These are phyloP conservation scores for Colletotrichum sp. DNA, from an alignment of 2,329 filamentous ascomycete species.

Conservation along the genomic window DNA sequence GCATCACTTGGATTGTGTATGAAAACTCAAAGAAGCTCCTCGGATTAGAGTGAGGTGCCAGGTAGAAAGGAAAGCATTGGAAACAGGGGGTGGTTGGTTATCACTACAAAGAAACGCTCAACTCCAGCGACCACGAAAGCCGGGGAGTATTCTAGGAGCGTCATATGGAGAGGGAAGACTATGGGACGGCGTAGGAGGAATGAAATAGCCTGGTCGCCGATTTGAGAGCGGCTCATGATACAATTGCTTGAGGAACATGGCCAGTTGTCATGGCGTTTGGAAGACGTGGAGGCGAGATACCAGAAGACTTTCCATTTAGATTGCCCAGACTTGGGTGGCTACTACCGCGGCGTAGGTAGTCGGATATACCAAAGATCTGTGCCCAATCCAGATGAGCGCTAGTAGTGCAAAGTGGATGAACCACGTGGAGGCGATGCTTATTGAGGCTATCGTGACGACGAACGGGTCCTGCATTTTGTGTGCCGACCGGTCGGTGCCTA, in stretches of 20 bases:
- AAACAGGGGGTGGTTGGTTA: background rate
- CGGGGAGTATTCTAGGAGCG: background rate
- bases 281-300: conserved; percentile 16
- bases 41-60: conserved; percentile 45
- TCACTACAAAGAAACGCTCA: background rate
- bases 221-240: background rate
- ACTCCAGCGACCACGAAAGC: background rate
- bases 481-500: background rate
- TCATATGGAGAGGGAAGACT: background rate
- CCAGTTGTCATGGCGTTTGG: conserved; percentile 5
- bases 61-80: background rate
- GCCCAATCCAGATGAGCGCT: background rate
- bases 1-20: conserved; percentile 93
- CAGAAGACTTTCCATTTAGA: conserved; percentile 14
- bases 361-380: background rate
- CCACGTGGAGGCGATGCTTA: background rate
- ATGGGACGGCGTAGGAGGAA: background rate
- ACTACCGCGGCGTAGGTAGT: background rate
- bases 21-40: conserved; percentile 85
- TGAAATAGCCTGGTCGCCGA: background rate
- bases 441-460: background rate
- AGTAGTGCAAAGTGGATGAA: background rate
- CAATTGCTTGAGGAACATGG: conserved; percentile 9
- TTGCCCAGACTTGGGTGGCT: background rate
- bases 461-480: background rate